These are phyloP conservation scores for Melocanna baccifera DNA, from an alignment of 176 grass and related monocot species.

Conservation along the genomic window DNA sequence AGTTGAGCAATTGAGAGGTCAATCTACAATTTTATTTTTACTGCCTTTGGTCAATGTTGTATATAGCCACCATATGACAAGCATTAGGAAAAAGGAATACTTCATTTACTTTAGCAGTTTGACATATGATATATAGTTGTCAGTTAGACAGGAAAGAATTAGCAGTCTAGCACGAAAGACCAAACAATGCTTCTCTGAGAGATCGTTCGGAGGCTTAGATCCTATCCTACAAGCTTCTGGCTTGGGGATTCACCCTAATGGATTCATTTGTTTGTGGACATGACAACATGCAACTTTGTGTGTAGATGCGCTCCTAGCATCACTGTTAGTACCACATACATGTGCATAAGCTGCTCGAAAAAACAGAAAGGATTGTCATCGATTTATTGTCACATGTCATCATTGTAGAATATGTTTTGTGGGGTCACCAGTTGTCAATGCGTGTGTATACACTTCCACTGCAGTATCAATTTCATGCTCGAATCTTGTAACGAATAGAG, in stretches of 20 bases:
- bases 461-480: background rate
- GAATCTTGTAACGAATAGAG: background rate
- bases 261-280: background rate
- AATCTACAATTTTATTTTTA: background rate
- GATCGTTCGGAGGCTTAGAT: background rate
- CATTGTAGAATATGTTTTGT: background rate
- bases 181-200: background rate
- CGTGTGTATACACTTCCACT: background rate
- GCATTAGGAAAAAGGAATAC: background rate
- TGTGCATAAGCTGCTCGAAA: background rate
- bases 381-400: background rate
- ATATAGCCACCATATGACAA: background rate
- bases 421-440: background rate
- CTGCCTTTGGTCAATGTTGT: background rate
- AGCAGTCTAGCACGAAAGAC: background rate
- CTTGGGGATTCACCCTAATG: background rate
- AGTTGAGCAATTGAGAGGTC: too few relatives aligned
- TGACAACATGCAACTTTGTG: background rate
- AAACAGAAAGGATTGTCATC: background rate
- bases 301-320: background rate
- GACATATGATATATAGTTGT: background rate
- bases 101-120: background rate
- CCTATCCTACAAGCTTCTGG: background rate
- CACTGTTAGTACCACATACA: background rate
- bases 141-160: background rate